These are phyloP conservation scores for Alternaria arbusti DNA, from an alignment of 2,329 filamentous ascomycete genomes.

Conservation along the genomic window DNA sequence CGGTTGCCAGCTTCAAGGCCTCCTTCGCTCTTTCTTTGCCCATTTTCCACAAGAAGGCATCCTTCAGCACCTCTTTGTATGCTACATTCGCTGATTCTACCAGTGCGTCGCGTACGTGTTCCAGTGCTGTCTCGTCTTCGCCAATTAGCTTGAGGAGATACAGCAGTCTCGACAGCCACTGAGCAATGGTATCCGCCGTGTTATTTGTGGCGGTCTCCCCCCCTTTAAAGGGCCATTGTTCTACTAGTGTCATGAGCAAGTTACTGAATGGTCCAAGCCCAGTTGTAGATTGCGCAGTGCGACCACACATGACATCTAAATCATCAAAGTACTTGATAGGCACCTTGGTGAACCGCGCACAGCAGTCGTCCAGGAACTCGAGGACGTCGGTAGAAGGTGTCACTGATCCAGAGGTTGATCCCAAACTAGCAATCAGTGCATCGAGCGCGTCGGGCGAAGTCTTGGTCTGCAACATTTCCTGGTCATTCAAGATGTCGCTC, in stretches of 20 bases:
- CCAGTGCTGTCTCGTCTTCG: slow-evolving; percentile 40
- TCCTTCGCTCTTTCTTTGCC: slow-evolving; percentile 46
- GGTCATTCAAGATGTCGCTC: slow-evolving; percentile 66
- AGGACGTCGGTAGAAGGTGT: slow-evolving; percentile 57
- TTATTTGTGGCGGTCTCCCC: slow-evolving; percentile 32
- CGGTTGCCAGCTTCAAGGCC: slow-evolving; percentile 41
- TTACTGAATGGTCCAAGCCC: slow-evolving; percentile 60
- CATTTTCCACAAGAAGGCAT: slow-evolving; percentile 48
- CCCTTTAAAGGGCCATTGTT: slow-evolving; percentile 75
- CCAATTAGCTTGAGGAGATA: slow-evolving; percentile 46
- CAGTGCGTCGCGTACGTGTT: slow-evolving; percentile 35
- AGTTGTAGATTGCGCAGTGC: slow-evolving; percentile 21
- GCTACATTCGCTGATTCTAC: slow-evolving; percentile 33
- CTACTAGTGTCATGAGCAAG: slow-evolving; percentile 71
- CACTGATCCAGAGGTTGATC: slow-evolving; percentile 48
- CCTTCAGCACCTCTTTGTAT: slow-evolving; percentile 41
- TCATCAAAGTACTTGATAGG: slow-evolving; percentile 85
- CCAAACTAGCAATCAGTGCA: slow-evolving; percentile 56
- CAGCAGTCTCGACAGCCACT: slow-evolving; percentile 46
- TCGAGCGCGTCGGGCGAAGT: slow-evolving; percentile 49
- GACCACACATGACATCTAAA: slow-evolving; percentile 59
- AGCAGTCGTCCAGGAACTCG: slow-evolving; percentile 81
- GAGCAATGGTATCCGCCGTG: slow-evolving; percentile 37
- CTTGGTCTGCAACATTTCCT: slow-evolving; percentile 66
- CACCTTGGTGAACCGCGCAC: slow-evolving; percentile 74